Evolutionary conservation across 1,284 basidiomycete species (phyloP), one percentile per base, ranked within the genome.

Genomic region (Fistulinella staudtii): DNA sequence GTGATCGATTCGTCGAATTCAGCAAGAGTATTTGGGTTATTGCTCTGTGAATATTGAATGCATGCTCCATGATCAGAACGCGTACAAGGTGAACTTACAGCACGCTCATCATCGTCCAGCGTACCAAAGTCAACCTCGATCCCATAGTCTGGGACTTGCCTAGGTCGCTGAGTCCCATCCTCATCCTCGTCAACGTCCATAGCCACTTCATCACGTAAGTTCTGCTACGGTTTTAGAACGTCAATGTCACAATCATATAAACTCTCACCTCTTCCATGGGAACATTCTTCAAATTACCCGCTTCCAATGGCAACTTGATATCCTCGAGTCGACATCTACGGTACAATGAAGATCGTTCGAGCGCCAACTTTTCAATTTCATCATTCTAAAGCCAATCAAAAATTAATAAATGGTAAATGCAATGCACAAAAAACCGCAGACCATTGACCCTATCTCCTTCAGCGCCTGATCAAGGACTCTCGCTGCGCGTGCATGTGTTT

Each of bases 281-380:
- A 0, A 99, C 92, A 52, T 89, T 80, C 60, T 79, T 84, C 43
- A 99, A 69, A 54, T 80, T 80, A 6, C 95, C 96, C 47, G 77
- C 65, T 11, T 76, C 53, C 8, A 99, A 69, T 0, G 94, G 94
- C 18, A 99, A 67, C 36, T 80, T 77, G 55, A 99, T 88, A 58
- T 96, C 93, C 57, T 99, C 96, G 29, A 99, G 73, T 49, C 93
- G 82, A 68, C 95, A 98, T 57, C 88, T 87, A 17, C 94, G 80
- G 64, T 96, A 99, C 43, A 93, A 80, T 0, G 82, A 74, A 15
- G 92, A 89, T 21, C 96, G 77, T 57, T 98, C 93, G 15, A 92
- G 74, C 0, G 84, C 88, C 10, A 89, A 69, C 57, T 90, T 91
- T 66, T 94, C 92, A 49, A 98, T 97, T 58, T 93, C 87, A 62